Evolutionary conservation across 2,329 filamentous ascomycete genomes (phyloP).

Genomic region (Dactylellina cionopaga): DNA sequence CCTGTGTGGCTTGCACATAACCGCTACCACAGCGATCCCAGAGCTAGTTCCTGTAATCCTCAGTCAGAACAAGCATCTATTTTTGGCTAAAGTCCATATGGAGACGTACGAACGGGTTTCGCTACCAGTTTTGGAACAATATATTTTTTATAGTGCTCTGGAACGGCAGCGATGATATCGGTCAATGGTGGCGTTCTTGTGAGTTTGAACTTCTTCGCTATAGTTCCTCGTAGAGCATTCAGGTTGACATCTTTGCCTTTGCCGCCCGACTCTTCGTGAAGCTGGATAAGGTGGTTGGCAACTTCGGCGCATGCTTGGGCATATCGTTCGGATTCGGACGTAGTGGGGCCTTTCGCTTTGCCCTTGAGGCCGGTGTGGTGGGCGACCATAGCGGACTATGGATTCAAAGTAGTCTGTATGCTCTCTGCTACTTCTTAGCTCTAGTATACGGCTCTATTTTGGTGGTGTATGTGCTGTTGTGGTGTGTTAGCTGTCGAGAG

Average conservation of each 20-base stretch:
- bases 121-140: slow-evolving; percentile 95
- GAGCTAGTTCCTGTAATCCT: slow-evolving; percentile 80
- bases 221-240: slow-evolving; percentile 84
- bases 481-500: neutral
- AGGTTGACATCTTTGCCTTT: slow-evolving; percentile 89
- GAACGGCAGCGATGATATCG: slow-evolving; percentile 96
- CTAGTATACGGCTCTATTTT: neutral
- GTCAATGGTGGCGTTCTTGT: slow-evolving; percentile 89
- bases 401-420: no score
- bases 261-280: slow-evolving; percentile 83
- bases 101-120: slow-evolving; percentile 84
- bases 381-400: slow-evolving; percentile 57
- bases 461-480: neutral
- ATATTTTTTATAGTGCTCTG: slow-evolving; percentile 99
- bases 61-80: slow-evolving; percentile 30
- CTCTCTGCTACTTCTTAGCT: no score
- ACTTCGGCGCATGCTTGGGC: slow-evolving; percentile 95
- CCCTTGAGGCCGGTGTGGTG: slow-evolving; percentile 56
- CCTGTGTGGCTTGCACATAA: slow-evolving; percentile 99
- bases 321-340: slow-evolving; percentile 93
- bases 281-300: slow-evolving; percentile 90
- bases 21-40: slow-evolving; percentile 95
- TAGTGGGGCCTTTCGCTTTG: slow-evolving; percentile 76
- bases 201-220: slow-evolving; percentile 91
- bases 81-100: slow-evolving; percentile 1